Evolutionary conservation across 129 eudicot genomes (phyloP), one percentile per base, ranked within the genome.

Genomic region (Helianthus tuberosus): DNA sequence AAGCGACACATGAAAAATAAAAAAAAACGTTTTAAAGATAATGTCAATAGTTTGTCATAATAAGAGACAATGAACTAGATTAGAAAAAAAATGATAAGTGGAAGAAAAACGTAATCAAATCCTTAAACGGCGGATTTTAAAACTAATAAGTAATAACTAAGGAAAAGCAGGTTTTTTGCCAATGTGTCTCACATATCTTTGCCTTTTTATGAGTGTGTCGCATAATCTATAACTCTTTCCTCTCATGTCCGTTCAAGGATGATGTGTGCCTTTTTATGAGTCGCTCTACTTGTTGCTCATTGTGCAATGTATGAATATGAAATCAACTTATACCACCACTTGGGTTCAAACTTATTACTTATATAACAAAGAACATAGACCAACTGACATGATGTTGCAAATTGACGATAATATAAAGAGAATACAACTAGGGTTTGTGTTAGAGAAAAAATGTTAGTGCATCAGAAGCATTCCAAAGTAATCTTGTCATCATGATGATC

Each of bases 1-100:
- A 62, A 62, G 67, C 23, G 3, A 62, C 67, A 62, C 67, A 62
- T 62, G 67, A 62, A 57, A 57, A 62, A 20, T 20, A 20, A 29
- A 61, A n/a, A n/a, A 61, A 61, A 12, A 61, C 11, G 46, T 61
- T 61, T 5, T 29, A 58, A 0, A 25, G 64, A 58, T 3, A 20
- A 58, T 58, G 11, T 58, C 11, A 58, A n/a, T 58, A 58, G 25
- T 58, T 25, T 23, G 14, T 5, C 25, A 27, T 10, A 23, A 23
- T 6, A 10, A 58, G 10, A 58, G 4, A 23, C 62, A 55, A 55
- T 25, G 64, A 58, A 11, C 23, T 3, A 9, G 15, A 58, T 2
- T 9, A 9, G 64, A 58, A 23, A 23, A 20, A 10, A 27, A 8
- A 20, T 23, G 13, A 58, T 58, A 13, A 11, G 13, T 5, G 16